Percentiles rank a stretch among this genome's conserved stretches.
These are phyloP conservation scores for Bipolaris bicolor DNA, from an alignment of 2,329 filamentous ascomycete species.

Conservation along the genomic window DNA sequence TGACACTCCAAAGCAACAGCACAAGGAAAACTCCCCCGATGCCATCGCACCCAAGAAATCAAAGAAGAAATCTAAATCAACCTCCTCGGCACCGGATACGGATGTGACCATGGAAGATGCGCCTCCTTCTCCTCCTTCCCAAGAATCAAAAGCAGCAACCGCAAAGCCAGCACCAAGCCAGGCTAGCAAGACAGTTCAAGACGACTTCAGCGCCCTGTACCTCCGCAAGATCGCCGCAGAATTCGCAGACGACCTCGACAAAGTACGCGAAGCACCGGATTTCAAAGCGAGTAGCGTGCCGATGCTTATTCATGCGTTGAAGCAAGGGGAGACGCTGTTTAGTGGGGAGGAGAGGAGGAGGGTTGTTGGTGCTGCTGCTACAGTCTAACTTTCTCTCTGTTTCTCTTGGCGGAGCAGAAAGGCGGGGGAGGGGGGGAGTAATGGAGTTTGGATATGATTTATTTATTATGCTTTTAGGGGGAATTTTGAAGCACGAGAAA, in stretches of 20 bases:
- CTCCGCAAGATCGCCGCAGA: constrained; percentile 72
- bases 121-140: constrained; percentile 4
- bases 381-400: too few species aligned
- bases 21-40: too few species aligned
- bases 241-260: constrained; percentile 76
- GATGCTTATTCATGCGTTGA: constrained; percentile 70
- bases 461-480: too few species aligned
- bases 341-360: constrained; percentile 57
- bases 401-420: constrained; percentile 1
- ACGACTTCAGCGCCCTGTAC: constrained; percentile 68
- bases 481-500: too few species aligned
- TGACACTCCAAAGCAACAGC: too few species aligned
- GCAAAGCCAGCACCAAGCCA: too few species aligned
- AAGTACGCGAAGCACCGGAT: constrained; percentile 70
- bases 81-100: constrained; percentile 10
- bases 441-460: constrained; percentile 11
- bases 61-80: constrained; percentile 20
- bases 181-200: constrained; percentile 13
- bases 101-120: constrained; percentile 32
- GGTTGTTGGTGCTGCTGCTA: constrained; percentile 36
- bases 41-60: constrained; percentile 19
- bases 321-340: constrained; percentile 71
- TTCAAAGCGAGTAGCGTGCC: constrained; percentile 68
- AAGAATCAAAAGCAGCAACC: too few species aligned
- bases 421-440: constrained; percentile 6